Conservation (phyloP, 352 stramenopile genomes). For the Phytophthora cryptogea region DNA sequence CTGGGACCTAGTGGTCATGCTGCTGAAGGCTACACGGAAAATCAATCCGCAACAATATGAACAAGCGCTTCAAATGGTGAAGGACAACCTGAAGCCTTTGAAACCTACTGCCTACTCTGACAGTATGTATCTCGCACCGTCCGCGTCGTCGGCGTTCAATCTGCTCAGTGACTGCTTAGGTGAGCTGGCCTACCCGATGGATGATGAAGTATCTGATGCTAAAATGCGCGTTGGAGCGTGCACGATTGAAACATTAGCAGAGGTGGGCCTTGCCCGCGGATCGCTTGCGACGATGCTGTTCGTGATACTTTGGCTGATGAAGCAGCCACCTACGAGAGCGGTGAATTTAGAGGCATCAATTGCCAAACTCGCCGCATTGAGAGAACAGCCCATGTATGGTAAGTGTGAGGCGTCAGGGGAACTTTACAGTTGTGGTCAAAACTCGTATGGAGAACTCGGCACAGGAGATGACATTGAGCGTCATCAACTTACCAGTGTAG, state of each 20-base stretch:
- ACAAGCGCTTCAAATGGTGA: conserved; percentile 74
- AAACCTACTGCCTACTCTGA: conserved; percentile 85
- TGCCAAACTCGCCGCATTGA: conserved; percentile 72
- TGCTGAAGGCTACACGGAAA: conserved; percentile 68
- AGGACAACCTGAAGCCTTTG: conserved; percentile 61
- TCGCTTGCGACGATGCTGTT: conserved; percentile 75
- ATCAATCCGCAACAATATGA: conserved; percentile 76
- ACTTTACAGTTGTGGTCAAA: conserved; percentile 88
- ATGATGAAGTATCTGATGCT: conserved; percentile 9
- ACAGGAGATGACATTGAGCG: conserved; percentile 86
- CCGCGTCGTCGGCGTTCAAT: conserved; percentile 74
- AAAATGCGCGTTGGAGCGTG: conserved; percentile 44
- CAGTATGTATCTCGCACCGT: conserved; percentile 84
- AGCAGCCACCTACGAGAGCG: conserved; percentile 43
- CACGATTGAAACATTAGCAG: conserved; percentile 77
- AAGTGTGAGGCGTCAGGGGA: conserved; percentile 86
- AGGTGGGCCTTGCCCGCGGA: conserved; percentile 72
- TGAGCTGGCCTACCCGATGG: conserved; percentile 38
- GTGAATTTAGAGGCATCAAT: conserved; percentile 66
- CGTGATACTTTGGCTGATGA: conserved; percentile 74
- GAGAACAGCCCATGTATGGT: conserved; percentile 87
- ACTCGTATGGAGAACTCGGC: conserved; percentile 88
- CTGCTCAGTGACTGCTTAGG: conserved; percentile 71
- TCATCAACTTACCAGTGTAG: conserved; percentile 76
- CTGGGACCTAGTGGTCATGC: conserved; percentile 77